Evolutionary conservation across 345 rosid genomes (phyloP), one percentile per base, ranked within the genome.

Genomic region (Bruguiera sexangula): DNA sequence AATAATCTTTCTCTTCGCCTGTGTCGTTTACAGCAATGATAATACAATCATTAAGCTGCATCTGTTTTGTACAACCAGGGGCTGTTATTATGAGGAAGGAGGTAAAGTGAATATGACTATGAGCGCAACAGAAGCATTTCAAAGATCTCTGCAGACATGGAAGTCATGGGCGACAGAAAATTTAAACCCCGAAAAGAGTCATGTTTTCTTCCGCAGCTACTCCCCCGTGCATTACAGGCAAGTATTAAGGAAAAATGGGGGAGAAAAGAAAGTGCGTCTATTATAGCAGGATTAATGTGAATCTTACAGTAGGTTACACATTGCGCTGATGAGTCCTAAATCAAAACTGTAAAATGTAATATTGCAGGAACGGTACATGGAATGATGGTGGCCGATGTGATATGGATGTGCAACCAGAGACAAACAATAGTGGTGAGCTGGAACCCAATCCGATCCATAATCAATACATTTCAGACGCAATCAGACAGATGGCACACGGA

Each of bases 161-260:
- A 88, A 80, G 82, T 76, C 85, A 37, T 86, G 99, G 96, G 78
- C 79, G 13, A 54, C 60, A 24, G 27, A 83, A 39, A 87, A 66
- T 54, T 75, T 88, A 29, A 83, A 88, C 71, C 82, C 85, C 0
- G 43, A 80, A 21, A 83, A 65, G 55, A 88, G 80, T 72, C 85
- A 79, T 67, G 70, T 88, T 70, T 87, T 95, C 84, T 85, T 88
- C 70, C 85, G 94, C 24, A 85, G 93, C 81, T 88, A 79, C 80
- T 87, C 97, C 57, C 94, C 99, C 0, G 84, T 76, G 52, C 97
- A 96, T 79, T 92, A 80, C 89, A 87, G 88, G 97, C 81, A 63
- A 77, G 82, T 70, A 30, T 50, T 15, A 3, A 64, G 21, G 32
- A 55, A 36, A 5, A 55, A 55, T 9, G 6, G 27, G 15, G 15